Evolutionary conservation across 2,329 filamentous ascomycete species (phyloP).

Genomic region (Claviceps capensis): DNA sequence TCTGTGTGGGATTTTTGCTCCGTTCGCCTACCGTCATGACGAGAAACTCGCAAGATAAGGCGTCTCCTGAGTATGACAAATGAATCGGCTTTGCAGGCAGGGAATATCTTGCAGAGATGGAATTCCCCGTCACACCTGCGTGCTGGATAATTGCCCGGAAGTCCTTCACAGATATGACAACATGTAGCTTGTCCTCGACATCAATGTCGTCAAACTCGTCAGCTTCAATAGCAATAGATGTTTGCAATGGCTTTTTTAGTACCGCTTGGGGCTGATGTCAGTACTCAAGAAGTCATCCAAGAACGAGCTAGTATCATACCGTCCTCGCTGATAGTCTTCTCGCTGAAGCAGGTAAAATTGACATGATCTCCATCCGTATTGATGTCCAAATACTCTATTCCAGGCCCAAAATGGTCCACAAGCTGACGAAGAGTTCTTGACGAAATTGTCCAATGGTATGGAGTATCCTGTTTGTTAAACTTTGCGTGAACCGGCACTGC

Average conservation of each 20-base stretch:
- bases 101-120: conserved; percentile 56
- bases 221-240: conserved; percentile 62
- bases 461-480: conserved; percentile 53
- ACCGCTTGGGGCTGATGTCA: conserved; percentile 37
- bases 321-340: conserved; percentile 56
- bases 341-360: conserved; percentile 70
- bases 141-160: conserved; percentile 69
- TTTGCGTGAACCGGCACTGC: conserved; percentile 63
- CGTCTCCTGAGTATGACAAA: conserved; percentile 55
- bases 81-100: conserved; percentile 58
- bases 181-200: conserved; percentile 62
- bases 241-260: conserved; percentile 67
- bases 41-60: conserved; percentile 61
- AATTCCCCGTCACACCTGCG: conserved; percentile 54
- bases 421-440: conserved; percentile 59
- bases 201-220: conserved; percentile 65
- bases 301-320: conserved; percentile 15
- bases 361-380: conserved; percentile 60
- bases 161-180: conserved; percentile 71
- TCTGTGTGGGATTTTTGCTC: conserved; percentile 32
- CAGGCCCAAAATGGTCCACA: conserved; percentile 68
- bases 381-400: conserved; percentile 69
- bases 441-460: conserved; percentile 59
- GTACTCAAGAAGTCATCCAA: neutral
- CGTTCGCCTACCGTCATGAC: conserved; percentile 69